Evolutionary conservation across 257 asterid species (phyloP), one percentile per base, ranked within the genome.

Genomic region (Solanum chiquidenum): DNA sequence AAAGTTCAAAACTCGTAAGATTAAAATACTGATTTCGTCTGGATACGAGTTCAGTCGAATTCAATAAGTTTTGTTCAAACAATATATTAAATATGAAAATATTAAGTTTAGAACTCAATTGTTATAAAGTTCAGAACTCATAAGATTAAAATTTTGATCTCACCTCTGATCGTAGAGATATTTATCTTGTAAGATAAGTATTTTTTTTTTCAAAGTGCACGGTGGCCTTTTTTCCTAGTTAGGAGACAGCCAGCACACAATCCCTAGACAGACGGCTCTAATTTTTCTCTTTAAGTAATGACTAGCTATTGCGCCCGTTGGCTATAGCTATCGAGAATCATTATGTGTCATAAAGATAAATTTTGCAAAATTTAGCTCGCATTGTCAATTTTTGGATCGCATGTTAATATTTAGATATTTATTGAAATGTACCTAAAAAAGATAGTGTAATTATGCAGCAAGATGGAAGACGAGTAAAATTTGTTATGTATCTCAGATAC

Each of bases 31-130:
- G 2, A 29, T 29, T 29, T 29, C 31, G 1, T 62, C 31, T 21
- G 1, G 3, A 2, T n/a, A 62, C 4, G 1, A 4, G 4, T 62
- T n/a, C 0, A n/a, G 7, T 0, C 3, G 1, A 10, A 62, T n/a
- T 62, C 0, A 10, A 1, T 62, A n/a, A 62, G 0, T 62, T 62
- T 62, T 62, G 3, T 2, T 23, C n/a, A 6, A 18, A 55, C 4
- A 55, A 3, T 18, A 46, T 13, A 46, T 13, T 46, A 21, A 58
- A 21, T 58, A 62, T 62, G 1, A 10, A n/a, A 62, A 23, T 23
- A 23, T 23, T n/a, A n/a, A n/a, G 1, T 62, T 9, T n/a, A 23
- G 0, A 23, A 9, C 3, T 23, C 13, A 62, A 23, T 23, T 4
- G 25, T 23, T 23, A 60, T 23, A 60, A 9, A 1, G 5, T 60